Base-by-base conservation (phyloP, 1,284 basidiomycete genomes). In the Ganoderma sinense region DNA sequence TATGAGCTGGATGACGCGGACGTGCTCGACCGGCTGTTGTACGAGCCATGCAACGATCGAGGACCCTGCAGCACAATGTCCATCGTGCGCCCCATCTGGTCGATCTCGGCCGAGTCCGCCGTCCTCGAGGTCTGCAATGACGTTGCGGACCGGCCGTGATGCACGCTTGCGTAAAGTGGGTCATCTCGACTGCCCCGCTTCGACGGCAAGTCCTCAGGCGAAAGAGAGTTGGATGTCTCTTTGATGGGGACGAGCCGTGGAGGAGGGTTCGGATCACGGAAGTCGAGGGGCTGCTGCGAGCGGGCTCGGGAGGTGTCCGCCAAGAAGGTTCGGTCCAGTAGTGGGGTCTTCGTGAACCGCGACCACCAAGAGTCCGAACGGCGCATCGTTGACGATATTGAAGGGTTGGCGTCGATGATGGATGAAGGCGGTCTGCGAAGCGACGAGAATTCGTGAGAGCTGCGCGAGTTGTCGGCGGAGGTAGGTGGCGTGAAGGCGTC, bases 231-330 rank as follows among this genome's bases (percentile, higher is more conserved):
- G 18, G 84, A 80, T 51, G 80, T 81, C 75, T 92, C 89, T 69
- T 88, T 85, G 71, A 91, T 89, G 1, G 87, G 79, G 31, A 82
- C 79, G 16, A 94, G 82, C 16, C 84, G 83, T 2, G 93, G 92
- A 6, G 86, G 87, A 1, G 92, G 91, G 70, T 89, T 90, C 1
- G 92, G 92, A 78, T 94, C 93, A 51, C 91, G 86, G 77, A 94
- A 87, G 36, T 91, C 89, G 18, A 86, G 64, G 20, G 72, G 71
- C 36, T 68, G 67, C 29, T 58, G 61, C 55, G 55, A 56, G 31
- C 55, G 56, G 10, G 56, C 31, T n/a, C 74, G 71, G 23, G 73
- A 69, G 53, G 69, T 69, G 51, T 77, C 77, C 60, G 80, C 77
- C 33, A 79, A 77, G 39, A 78, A 71, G 5, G 68, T 40, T 18